These are phyloP conservation scores for Phytophthora niederhauseri DNA, from an alignment of 352 stramenopile species.

Conservation along the genomic window DNA sequence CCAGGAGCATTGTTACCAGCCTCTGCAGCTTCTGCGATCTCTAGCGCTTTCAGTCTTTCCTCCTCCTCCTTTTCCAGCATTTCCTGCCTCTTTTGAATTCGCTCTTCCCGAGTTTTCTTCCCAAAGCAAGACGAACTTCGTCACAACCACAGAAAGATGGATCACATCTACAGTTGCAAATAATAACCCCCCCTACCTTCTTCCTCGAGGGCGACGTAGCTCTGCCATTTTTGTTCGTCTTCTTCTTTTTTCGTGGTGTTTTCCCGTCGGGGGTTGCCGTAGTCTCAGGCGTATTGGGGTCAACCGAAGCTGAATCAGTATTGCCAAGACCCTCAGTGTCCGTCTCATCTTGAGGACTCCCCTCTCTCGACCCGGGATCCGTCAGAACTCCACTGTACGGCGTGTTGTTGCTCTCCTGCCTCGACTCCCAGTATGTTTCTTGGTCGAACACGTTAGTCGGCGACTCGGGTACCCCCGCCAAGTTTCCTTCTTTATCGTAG, in stretches of 20 bases:
- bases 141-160: neutral
- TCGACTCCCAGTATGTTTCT: constrained; percentile 56
- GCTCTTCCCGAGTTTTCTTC: constrained; percentile 58
- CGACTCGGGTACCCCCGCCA: constrained; percentile 22
- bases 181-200: constrained; percentile 8
- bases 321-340: neutral
- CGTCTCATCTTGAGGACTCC: constrained; percentile 14
- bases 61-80: constrained; percentile 68
- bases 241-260: constrained; percentile 13
- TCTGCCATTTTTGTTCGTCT: constrained; percentile 6
- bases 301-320: constrained; percentile 2
- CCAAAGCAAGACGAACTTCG: neutral
- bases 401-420: constrained; percentile 32
- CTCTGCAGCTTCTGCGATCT: neutral
- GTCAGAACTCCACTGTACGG: constrained; percentile 7
- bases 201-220: constrained; percentile 27
- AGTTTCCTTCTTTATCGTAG: constrained; percentile 34
- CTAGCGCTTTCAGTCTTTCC: constrained; percentile 22
- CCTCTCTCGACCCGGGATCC: neutral
- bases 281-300: neutral
- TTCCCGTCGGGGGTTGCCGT: constrained; percentile 6
- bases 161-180: neutral
- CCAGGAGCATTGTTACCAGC: neutral
- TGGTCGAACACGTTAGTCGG: constrained; percentile 44
- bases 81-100: constrained; percentile 55